Evolutionary conservation across 2,329 filamentous ascomycete genomes (phyloP), one percentile per base, ranked within the genome.

Genomic region (Salinomyces thailandicus): DNA sequence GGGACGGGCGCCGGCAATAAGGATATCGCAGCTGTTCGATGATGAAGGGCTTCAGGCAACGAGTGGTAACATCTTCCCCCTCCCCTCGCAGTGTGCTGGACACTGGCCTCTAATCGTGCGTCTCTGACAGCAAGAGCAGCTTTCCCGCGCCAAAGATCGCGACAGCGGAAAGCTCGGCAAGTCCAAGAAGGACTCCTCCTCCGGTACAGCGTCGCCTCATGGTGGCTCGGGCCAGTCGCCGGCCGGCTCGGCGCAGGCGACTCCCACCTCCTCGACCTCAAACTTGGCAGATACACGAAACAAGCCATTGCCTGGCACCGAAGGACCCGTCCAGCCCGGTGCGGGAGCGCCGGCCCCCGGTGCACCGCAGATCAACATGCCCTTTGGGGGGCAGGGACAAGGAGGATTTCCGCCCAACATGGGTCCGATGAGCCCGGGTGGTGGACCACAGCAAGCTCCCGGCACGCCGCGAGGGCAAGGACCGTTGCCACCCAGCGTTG

Each of bases 31-130:
- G 28, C 18, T n/a, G 6, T 18, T 14, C n/a, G 47, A 57, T 44
- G 66, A 95, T 96, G 89, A 95, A 94, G 72, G 83, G 85, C 63
- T 93, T 96, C 67, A 83, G 86, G 68, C 85, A 93, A 73, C 85
- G 84, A 81, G 86, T 95, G 73, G 86, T 94, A 77, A 26, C 73
- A 84, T 77, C 42, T 51, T 46, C 48, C 43, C 38, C 26, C 49
- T 47, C 49, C 41, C 45, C 44, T 43, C 42, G 36, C 43, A 46
- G 36, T 39, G 40, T 41, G 33, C 50, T 54, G 53, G 27, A 30
- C 29, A 35, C 13, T 27, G 17, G 11, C 22, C 47, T 37, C 46
- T 54, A 44, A 55, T 55, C 39, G 41, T 42, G 30, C 20, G 28
- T 29, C 33, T 47, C 52, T 54, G 39, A 54, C 64, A 79, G 75